Base-by-base conservation (phyloP, 2,329 filamentous ascomycete species). In the Pseudogymnoascus sp. region DNA sequence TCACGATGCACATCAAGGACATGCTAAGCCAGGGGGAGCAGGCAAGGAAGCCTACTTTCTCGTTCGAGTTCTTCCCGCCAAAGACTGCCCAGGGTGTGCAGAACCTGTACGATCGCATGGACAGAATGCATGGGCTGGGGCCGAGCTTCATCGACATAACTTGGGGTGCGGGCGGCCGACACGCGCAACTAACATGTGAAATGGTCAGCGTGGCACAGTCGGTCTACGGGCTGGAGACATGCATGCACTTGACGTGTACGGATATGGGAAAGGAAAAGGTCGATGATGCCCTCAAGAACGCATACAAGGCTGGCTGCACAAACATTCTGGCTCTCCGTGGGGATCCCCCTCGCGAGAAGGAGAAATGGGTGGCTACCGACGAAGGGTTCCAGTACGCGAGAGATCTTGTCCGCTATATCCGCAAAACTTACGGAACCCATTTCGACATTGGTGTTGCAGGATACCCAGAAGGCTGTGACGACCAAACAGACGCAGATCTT, bases 21-120 rank as follows among this genome's bases (percentile, higher is more conserved):
- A 97, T 97, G 82, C 83, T 99, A 72, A 81, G 85, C 70, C 89
- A 93, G 71, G 87, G 93, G 76, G 86, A 92, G 77, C 83, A 84
- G 78, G 86, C 87, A 72, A 86, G 87, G 74, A 85, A 89, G 72
- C 89, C 93, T 64, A 95, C 92, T 74, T 97, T 97, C 82, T 99
- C 95, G 65, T 99, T 99, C 80, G 95, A 99, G 77, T 99, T 96
- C 82, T 99, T 99, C 78, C 95, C 95, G 61, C 95, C 95, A 40
- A 99, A 99, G 81, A 99, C 95, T 6, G 89, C 91, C 10, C 91
- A 95, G 79, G 95, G 95, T 82, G 93, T 99, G 11, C 95, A 99
- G 79, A 99, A 99, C 76, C 87, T 99, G 64, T 99, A 99, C 82
- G 95, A 99, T 71, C 91, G 95, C 70, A 97, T 99, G 90, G 95